Conservation (phyloP, 257 asterid species). For the Pogostemon cablin region DNA sequence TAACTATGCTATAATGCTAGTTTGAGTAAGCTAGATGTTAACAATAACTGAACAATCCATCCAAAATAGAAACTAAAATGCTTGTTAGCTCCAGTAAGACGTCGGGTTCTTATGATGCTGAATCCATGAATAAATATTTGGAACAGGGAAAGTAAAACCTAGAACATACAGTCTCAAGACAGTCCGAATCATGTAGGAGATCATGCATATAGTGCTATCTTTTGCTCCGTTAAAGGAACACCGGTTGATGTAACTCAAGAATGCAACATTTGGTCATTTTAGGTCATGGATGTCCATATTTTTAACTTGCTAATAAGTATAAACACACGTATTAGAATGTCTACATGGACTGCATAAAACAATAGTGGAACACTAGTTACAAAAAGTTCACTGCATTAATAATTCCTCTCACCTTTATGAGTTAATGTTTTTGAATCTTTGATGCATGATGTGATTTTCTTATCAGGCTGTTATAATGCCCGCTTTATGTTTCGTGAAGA, state of each 20-base stretch:
- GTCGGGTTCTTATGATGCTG: constrained; percentile 17
- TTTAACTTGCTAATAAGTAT: not conserved
- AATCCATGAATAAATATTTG: not conserved
- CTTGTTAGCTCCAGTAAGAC: not conserved
- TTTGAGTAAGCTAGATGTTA: too few species aligned
- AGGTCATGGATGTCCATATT: not conserved
- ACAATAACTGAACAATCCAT: not conserved
- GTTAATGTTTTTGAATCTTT: not conserved
- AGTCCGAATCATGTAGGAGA: not conserved
- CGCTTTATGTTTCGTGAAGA: constrained; percentile 70
- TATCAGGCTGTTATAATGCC: constrained; percentile 72
- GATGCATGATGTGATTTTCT: constrained; percentile 7
- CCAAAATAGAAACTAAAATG: not conserved
- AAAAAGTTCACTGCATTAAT: too few species aligned
- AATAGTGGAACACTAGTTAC: too few species aligned
- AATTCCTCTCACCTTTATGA: too few species aligned
- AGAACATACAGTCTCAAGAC: not conserved
- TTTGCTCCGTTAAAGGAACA: constrained; percentile 20
- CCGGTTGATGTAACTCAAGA: not conserved
- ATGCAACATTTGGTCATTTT: constrained; percentile 32
- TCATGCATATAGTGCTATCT: not conserved
- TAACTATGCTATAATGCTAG: not conserved
- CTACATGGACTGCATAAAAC: not conserved
- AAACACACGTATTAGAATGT: constrained; percentile 22
- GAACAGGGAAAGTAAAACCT: not conserved